Conservation (phyloP, 352 stramenopile genomes). For the Phytophthora pluvialis region DNA sequence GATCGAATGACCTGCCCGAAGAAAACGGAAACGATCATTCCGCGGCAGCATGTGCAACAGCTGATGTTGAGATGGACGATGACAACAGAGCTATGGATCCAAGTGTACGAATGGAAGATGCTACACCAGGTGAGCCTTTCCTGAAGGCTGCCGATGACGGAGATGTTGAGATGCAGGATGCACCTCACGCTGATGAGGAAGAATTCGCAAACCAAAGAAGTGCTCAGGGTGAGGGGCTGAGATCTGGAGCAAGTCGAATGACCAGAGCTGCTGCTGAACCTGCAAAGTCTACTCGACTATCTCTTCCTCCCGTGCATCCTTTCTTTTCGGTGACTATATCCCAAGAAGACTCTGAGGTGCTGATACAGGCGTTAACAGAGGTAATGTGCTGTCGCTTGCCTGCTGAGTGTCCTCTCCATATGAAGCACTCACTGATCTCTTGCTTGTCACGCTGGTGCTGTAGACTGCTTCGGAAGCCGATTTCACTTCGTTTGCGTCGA, state of each 20-base stretch:
- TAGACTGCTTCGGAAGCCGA: slow-evolving; percentile 26
- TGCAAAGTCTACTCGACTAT: slow-evolving; percentile 13
- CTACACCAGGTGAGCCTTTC: neutral
- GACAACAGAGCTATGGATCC: neutral
- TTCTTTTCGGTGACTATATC: slow-evolving; percentile 36
- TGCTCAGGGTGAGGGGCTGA: neutral
- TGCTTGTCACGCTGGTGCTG: neutral
- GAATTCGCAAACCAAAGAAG: neutral
- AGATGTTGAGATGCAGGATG: slow-evolving; percentile 21
- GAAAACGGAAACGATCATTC: neutral
- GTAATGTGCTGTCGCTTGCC: slow-evolving; percentile 15
- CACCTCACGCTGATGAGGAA: slow-evolving; percentile 4
- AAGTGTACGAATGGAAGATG: slow-evolving; percentile 1
- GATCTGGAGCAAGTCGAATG: slow-evolving; percentile 4
- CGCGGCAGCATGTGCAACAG: neutral
- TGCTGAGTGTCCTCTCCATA: neutral
- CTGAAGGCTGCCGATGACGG: neutral
- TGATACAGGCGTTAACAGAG: slow-evolving; percentile 26
- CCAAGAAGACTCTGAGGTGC: slow-evolving; percentile 29
- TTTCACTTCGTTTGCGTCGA: slow-evolving; percentile 52
- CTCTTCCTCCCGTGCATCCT: slow-evolving; percentile 34
- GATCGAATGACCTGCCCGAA: neutral
- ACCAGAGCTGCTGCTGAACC: neutral
- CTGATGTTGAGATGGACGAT: slow-evolving; percentile 26
- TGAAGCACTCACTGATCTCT: slow-evolving; percentile 1